Conservation (phyloP, 2,329 filamentous ascomycete species). For the Paecilomyces formosus region DNA sequence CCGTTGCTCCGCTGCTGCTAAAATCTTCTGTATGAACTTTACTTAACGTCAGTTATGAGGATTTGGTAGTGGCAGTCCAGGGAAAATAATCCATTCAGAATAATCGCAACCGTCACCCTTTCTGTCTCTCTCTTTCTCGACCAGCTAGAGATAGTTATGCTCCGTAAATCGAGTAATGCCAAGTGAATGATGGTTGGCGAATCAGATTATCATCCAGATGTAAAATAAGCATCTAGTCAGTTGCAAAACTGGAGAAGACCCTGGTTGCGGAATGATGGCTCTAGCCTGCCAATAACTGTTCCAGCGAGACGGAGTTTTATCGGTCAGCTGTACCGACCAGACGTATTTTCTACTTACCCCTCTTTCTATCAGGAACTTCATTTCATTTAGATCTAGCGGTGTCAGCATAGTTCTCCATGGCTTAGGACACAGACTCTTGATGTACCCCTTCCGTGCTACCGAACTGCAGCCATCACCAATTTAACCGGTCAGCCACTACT, state of each 20-base stretch:
- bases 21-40: neutral
- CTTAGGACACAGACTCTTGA: neutral
- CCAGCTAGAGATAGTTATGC: too few relatives aligned
- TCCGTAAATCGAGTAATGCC: neutral
- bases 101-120: neutral
- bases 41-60: neutral
- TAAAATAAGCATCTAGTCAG: neutral
- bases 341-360: neutral
- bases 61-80: neutral
- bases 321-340: neutral
- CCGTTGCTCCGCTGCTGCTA: neutral
- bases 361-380: neutral
- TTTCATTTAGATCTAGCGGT: neutral
- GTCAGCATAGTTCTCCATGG: neutral
- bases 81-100: neutral
- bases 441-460: neutral
- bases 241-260: neutral
- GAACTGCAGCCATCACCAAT: neutral
- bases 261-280: neutral
- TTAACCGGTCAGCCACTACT: neutral
- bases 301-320: neutral
- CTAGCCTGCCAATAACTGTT: neutral
- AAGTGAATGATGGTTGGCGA: neutral
- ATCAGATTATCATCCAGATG: neutral
- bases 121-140: neutral